These are phyloP conservation scores for Austroboletus novae-zelandiae DNA, from an alignment of 1,284 basidiomycete species.

Conservation along the genomic window DNA sequence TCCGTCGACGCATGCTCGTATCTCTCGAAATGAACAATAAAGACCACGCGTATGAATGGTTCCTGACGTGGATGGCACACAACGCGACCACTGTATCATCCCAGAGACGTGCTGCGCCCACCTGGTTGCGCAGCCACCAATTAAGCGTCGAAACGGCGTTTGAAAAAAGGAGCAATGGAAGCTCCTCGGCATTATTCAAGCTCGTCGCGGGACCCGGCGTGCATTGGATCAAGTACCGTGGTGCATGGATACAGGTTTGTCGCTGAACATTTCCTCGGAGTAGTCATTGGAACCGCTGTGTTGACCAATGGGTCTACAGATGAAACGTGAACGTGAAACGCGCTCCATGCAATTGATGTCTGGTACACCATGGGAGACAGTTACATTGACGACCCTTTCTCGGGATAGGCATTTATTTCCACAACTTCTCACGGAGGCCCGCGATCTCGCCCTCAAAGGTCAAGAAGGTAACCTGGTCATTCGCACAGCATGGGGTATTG, in stretches of 20 bases:
- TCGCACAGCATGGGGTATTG: conserved; percentile 94
- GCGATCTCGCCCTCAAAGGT: conserved; percentile 80
- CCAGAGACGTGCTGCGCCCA: conserved; percentile 32
- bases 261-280: conserved; percentile 18
- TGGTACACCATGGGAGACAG: conserved; percentile 96
- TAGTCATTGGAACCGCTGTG: conserved; percentile 1
- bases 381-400: conserved; percentile 91
- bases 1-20: conserved; percentile 90
- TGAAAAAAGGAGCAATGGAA: conserved; percentile 87
- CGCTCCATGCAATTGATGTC: conserved; percentile 90
- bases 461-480: conserved; percentile 96
- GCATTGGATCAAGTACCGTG: conserved; percentile 89
- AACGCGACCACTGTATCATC: conserved; percentile 43
- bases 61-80: conserved; percentile 94
- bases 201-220: conserved; percentile 95
- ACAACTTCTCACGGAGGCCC: conserved; percentile 80
- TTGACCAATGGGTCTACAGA: conserved; percentile 44
- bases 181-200: conserved; percentile 83
- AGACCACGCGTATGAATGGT: conserved; percentile 95
- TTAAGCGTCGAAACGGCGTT: conserved; percentile 92
- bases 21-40: conserved; percentile 96
- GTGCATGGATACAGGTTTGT: conserved; percentile 93
- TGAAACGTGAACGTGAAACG: conserved; percentile 90
- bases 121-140: conserved; percentile 82
- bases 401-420: conserved; percentile 83